Percentiles rank a stretch among this genome's conserved stretches.
Conservation (phyloP, 208 protist species). For the Strigomonas culicis region DNA sequence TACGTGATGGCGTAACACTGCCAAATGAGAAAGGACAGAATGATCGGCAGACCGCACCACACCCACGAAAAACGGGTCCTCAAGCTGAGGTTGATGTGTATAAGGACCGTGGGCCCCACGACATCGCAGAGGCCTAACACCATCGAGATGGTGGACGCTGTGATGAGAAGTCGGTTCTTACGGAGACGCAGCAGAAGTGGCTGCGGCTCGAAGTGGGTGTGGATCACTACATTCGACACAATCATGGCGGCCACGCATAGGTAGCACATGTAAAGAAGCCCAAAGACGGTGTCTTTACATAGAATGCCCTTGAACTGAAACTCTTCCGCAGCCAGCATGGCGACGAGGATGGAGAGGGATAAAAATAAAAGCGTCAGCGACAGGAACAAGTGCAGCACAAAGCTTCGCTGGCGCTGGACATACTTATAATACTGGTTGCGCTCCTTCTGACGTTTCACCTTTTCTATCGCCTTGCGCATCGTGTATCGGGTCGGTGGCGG, state of each 20-base stretch:
- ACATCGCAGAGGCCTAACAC: constrained; percentile 52
- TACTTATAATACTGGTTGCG: constrained; percentile 65
- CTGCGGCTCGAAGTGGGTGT: constrained; percentile 76
- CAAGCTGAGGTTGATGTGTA: constrained; percentile 59
- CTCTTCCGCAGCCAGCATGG: constrained; percentile 51
- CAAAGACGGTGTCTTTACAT: constrained; percentile 35
- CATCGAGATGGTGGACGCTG: constrained; percentile 39
- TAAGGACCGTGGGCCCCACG: constrained; percentile 55
- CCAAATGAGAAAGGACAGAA: constrained; percentile 68
- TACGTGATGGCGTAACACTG: constrained; percentile 58
- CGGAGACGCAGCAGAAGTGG: constrained; percentile 56
- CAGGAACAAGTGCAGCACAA: constrained; percentile 71
- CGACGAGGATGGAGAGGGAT: constrained; percentile 40
- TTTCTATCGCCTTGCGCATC: constrained; percentile 29
- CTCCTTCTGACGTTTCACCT: constrained; percentile 49
- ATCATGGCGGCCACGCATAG: constrained; percentile 51
- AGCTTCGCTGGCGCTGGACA: constrained; percentile 51
- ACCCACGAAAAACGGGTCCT: constrained; percentile 61
- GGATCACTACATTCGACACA: constrained; percentile 75
- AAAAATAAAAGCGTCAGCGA: constrained; percentile 56
- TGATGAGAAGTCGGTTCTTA: constrained; percentile 63
- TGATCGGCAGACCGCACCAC: constrained; percentile 62
- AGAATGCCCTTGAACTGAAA: constrained; percentile 24
- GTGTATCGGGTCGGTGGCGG: constrained; percentile 32
- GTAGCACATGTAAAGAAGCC: constrained; percentile 64